phyloP scores from a whole-genome alignment of 768 basidiomycete species.

The Suillus subalutaceus region DNA sequence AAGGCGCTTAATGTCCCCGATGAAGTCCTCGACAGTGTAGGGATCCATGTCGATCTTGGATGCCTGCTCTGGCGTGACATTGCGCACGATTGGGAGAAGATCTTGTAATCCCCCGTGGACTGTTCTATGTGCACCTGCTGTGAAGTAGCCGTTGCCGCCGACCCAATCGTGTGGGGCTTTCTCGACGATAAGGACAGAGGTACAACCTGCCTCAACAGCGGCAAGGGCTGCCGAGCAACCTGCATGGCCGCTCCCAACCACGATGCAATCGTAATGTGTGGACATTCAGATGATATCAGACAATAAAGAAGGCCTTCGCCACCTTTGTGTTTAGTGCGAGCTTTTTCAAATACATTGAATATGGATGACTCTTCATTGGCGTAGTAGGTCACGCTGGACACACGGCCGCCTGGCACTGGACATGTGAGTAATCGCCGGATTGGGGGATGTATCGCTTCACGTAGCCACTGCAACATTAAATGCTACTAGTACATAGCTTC shows the following conservation, averaged over 20 bases:
- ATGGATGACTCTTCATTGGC: too few species aligned
- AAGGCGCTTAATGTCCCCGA: constrained; percentile 62
- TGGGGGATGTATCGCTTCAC: neutral
- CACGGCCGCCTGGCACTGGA: neutral
- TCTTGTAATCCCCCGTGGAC: constrained; percentile 64
- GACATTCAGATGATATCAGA: constrained; percentile 17
- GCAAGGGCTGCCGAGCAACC: constrained; percentile 67
- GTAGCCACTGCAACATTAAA: neutral
- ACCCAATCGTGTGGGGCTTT: constrained; percentile 66
- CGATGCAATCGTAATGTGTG: constrained; percentile 52
- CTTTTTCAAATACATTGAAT: neutral
- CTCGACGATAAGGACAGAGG: constrained; percentile 63
- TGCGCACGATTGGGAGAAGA: constrained; percentile 55
- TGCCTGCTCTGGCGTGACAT: constrained; percentile 45
- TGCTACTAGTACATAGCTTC: neutral
- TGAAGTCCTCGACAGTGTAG: constrained; percentile 58
- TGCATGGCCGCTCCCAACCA: constrained; percentile 70
- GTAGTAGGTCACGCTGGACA: neutral
- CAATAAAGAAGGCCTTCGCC: neutral
- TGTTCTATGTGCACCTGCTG: constrained; percentile 68
- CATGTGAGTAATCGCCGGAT: neutral
- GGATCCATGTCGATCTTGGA: constrained; percentile 57
- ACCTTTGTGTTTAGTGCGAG: neutral
- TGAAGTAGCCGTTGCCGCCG: constrained; percentile 76
- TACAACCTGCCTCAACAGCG: constrained; percentile 61